Evolutionary conservation across 148 eudicot species (phyloP).

Genomic region (Gaultheria prostrata): DNA sequence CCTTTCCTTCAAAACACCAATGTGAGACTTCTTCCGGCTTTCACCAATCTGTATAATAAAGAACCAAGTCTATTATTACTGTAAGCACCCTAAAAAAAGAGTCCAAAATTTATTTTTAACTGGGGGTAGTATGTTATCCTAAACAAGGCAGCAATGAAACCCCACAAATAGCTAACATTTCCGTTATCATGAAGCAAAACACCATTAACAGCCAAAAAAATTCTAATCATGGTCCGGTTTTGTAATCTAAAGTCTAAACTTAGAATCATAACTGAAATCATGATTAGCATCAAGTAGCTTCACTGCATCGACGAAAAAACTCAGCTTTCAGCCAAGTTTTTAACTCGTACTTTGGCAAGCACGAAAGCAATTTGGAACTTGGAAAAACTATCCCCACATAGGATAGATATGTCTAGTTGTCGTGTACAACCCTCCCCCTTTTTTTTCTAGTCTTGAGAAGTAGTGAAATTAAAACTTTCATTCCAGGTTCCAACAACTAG

Average conservation of each 20-base stretch:
- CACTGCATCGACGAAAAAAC: background rate
- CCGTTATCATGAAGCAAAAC: background rate
- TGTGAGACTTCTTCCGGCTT: constrained; percentile 36
- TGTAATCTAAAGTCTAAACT: background rate
- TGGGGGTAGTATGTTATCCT: background rate
- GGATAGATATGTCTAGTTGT: too few species aligned
- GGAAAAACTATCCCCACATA: background rate
- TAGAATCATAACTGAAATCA: background rate
- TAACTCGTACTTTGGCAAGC: background rate
- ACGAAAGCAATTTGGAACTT: background rate
- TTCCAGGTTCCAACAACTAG: background rate
- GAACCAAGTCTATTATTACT: background rate
- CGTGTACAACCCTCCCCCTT: background rate
- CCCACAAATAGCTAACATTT: background rate
- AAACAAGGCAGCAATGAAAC: background rate
- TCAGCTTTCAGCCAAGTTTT: background rate
- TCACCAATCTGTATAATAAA: constrained; percentile 35
- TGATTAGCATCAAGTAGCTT: background rate
- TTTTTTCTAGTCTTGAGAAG: background rate
- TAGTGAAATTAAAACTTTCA: background rate
- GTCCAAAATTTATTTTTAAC: background rate
- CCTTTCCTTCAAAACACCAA: constrained; percentile 39
- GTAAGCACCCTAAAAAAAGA: background rate
- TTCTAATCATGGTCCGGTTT: background rate
- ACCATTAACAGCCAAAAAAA: background rate